Conservation (phyloP, 768 basidiomycete species). For the Leccinellum albellum region DNA sequence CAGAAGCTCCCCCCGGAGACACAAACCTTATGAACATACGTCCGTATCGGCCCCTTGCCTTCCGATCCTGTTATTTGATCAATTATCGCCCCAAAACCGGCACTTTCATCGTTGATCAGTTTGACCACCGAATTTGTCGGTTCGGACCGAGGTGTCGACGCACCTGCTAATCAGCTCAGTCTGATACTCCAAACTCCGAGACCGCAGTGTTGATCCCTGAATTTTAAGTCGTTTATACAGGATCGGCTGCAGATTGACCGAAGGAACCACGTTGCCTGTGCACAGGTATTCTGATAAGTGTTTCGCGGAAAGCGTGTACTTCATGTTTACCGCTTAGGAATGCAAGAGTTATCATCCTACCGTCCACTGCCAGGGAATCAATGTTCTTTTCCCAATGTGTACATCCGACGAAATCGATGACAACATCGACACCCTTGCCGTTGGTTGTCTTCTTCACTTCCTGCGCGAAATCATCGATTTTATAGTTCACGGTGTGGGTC, state of each 20-base stretch:
- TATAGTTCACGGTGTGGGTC: slow-evolving; percentile 82
- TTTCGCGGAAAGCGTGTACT: slow-evolving; percentile 14
- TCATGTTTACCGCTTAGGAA: slow-evolving; percentile 56
- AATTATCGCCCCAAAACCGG: slow-evolving; percentile 56
- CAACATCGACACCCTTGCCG: slow-evolving; percentile 72
- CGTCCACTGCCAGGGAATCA: slow-evolving; percentile 64
- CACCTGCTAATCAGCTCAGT: slow-evolving; percentile 61
- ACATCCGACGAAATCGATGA: slow-evolving; percentile 82
- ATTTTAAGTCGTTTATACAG: slow-evolving; percentile 83
- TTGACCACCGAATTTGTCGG: not conserved
- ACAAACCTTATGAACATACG: slow-evolving; percentile 75
- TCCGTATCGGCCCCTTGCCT: slow-evolving; percentile 59
- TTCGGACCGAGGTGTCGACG: slow-evolving; percentile 28
- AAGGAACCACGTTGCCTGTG: slow-evolving; percentile 49
- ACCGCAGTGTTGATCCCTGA: slow-evolving; percentile 83
- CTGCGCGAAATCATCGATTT: slow-evolving; percentile 73
- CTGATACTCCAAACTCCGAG: slow-evolving; percentile 74
- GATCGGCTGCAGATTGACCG: slow-evolving; percentile 59
- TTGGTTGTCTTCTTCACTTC: slow-evolving; percentile 66
- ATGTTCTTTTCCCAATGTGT: slow-evolving; percentile 75
- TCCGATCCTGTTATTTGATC: slow-evolving; percentile 53
- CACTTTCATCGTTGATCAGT: slow-evolving; percentile 1
- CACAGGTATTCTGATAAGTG: slow-evolving; percentile 17
- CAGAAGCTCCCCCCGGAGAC: slow-evolving; percentile 9
- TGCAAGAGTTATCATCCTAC: slow-evolving; percentile 67